phyloP scores from a whole-genome alignment of 2,329 filamentous ascomycete genomes.

The Fusarium sp. region DNA sequence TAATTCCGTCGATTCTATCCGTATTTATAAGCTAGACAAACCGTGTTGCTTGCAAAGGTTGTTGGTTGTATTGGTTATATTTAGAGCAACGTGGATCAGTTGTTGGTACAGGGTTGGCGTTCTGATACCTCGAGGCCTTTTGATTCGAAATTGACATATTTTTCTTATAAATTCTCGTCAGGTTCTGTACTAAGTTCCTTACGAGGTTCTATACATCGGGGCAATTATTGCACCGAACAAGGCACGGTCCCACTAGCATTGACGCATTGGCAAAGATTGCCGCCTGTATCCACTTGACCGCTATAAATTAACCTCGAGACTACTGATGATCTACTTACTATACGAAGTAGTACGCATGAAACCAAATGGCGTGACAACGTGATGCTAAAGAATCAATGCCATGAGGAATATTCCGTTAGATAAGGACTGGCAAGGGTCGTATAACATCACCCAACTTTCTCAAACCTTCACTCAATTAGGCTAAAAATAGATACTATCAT shows the following conservation, averaged over 20 bases:
- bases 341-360: no score
- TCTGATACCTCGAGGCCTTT: neutral
- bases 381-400: neutral
- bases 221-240: neutral
- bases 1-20: neutral
- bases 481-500: no score
- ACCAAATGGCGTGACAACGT: neutral
- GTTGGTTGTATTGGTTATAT: neutral
- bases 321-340: neutral
- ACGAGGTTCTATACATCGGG: neutral
- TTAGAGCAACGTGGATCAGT: neutral
- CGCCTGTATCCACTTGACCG: neutral
- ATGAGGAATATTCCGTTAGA: accelerated
- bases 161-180: neutral
- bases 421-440: accelerated
- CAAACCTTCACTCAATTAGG: no score
- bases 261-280: neutral
- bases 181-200: no score
- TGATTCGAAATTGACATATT: neutral
- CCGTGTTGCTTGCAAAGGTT: neutral
- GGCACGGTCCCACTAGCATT: neutral
- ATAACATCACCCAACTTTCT: accelerated
- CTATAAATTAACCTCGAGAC: neutral
- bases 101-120: neutral
- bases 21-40: slow-evolving; percentile 11